Conservation (phyloP, 768 basidiomycete genomes). For the Tulasnella sp. region DNA sequence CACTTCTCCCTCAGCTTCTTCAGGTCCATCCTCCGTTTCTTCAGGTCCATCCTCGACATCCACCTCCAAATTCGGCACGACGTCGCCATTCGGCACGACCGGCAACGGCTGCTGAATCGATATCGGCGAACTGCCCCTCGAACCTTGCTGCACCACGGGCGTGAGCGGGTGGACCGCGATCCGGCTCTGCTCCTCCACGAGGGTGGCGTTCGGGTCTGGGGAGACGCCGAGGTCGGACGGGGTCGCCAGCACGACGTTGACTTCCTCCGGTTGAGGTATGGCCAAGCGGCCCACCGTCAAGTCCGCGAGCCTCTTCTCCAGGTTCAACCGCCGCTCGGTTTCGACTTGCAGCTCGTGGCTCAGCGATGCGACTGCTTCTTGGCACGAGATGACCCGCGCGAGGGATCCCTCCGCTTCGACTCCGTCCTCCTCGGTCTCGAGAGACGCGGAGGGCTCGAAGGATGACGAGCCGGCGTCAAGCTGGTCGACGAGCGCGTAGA, state of each 20-base stretch:
- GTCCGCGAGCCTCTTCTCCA: constrained; percentile 45
- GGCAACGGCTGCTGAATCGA: neutral
- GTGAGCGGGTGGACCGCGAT: constrained; percentile 25
- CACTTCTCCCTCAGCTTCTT: neutral
- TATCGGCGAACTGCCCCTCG: neutral
- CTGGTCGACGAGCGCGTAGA: neutral
- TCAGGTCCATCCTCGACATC: neutral
- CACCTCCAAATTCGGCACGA: neutral
- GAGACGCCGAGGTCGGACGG: constrained; percentile 36
- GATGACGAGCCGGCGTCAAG: constrained; percentile 20
- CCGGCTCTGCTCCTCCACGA: constrained; percentile 4
- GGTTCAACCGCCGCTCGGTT: constrained; percentile 53
- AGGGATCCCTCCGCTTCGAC: constrained; percentile 48
- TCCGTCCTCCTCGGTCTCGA: neutral
- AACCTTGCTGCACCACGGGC: neutral
- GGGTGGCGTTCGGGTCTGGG: neutral
- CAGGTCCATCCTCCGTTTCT: neutral
- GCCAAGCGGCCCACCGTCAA: neutral
- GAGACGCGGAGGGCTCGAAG: neutral
- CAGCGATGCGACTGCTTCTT: constrained; percentile 57
- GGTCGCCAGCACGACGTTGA: neutral
- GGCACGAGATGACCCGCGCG: constrained; percentile 56
- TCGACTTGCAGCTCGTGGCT: constrained; percentile 62
- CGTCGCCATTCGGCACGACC: neutral
- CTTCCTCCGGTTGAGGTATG: neutral